phyloP scores from a whole-genome alignment of 306 rosid genomes.

The Trichosanthes truncata region DNA sequence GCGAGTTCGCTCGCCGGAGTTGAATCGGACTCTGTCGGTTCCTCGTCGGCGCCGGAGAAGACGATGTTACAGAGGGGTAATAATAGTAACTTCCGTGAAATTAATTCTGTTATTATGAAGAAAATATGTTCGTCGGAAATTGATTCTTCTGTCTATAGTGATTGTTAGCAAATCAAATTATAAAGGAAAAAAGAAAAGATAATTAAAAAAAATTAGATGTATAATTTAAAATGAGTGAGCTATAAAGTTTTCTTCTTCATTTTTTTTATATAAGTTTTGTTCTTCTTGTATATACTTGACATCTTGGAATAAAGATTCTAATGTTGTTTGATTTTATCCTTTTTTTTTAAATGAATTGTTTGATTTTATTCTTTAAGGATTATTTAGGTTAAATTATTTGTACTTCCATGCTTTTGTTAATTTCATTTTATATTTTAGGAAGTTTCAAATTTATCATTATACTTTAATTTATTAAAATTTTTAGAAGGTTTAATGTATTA shows the following conservation, averaged over 20 bases:
- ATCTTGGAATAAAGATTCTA: background rate
- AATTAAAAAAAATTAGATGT: background rate
- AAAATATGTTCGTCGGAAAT: conserved; percentile 42
- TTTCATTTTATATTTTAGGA: no score
- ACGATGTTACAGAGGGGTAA: conserved; percentile 38
- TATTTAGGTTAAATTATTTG: background rate
- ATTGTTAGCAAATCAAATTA: conserved; percentile 34
- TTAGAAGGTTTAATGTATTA: no score
- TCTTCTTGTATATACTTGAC: background rate
- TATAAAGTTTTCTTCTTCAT: background rate
- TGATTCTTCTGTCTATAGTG: conserved; percentile 74
- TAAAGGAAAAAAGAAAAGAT: background rate
- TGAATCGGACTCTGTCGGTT: conserved; percentile 11
- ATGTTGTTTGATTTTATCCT: background rate
- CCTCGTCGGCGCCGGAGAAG: conserved; percentile 24
- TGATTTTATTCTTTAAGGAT: background rate
- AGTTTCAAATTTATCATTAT: no score
- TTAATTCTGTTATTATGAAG: conserved; percentile 37
- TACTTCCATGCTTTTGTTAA: no score
- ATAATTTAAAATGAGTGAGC: conserved; percentile 6
- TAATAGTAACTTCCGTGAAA: conserved; percentile 22
- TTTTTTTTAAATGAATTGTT: no score
- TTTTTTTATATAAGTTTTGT: background rate
- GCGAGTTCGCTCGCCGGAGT: conserved; percentile 27
- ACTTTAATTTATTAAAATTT: no score